Evolutionary conservation across 148 eudicot genomes (phyloP).

Genomic region (Cornus suecica): DNA sequence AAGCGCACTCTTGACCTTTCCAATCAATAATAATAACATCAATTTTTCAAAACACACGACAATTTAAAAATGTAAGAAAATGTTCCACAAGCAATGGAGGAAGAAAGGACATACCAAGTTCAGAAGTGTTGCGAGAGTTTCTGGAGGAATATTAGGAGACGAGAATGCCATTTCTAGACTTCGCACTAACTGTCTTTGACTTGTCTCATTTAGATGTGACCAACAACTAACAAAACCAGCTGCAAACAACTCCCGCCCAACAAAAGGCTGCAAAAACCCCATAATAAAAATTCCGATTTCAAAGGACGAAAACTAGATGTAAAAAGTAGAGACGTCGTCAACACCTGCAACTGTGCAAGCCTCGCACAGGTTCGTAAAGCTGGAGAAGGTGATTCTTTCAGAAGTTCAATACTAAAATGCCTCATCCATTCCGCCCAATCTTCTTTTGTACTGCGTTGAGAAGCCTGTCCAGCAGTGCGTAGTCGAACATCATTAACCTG

Average conservation of each 20-base stretch:
- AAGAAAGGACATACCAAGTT: constrained; percentile 58
- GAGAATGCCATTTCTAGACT: constrained; percentile 96
- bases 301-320: not conserved
- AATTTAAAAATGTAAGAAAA: not conserved
- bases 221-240: constrained; percentile 99
- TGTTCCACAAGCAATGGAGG: not conserved
- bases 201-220: constrained; percentile 77
- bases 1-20: no score
- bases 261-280: constrained; percentile 75
- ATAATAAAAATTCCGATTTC: constrained; percentile 22
- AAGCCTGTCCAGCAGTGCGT: constrained; percentile 94
- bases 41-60: not conserved
- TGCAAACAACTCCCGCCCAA: constrained; percentile 94
- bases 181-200: constrained; percentile 82
- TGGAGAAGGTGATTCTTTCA: constrained; percentile 95
- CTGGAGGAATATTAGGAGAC: constrained; percentile 95
- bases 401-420: constrained; percentile 93
- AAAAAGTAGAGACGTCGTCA: constrained; percentile 3
- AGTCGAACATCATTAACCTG: constrained; percentile 88
- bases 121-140: constrained; percentile 91
- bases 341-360: constrained; percentile 95
- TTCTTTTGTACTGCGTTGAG: constrained; percentile 98
- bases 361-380: constrained; percentile 94
- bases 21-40: not conserved
- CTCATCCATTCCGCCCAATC: constrained; percentile 99